A percentile compares a stretch with the other conserved stretches of the same genome.
phyloP scores from a whole-genome alignment of 2,329 filamentous ascomycete species.

The Cercospora sp. region DNA sequence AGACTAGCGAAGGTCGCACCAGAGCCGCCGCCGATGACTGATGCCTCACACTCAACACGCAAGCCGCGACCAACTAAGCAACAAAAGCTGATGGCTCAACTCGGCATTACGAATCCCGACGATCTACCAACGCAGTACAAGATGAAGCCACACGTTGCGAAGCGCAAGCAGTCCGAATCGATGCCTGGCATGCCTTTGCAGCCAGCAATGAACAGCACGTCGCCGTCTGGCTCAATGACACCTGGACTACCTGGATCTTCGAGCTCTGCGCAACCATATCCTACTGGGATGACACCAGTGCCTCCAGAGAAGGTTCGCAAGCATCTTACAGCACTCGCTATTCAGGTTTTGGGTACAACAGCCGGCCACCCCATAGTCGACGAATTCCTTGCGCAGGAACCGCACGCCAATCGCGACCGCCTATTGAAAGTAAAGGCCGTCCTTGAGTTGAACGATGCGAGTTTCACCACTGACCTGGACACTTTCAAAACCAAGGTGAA shows the following conservation, averaged over 20 bases:
- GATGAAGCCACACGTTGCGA: constrained; percentile 71
- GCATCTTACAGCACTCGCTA: constrained; percentile 33
- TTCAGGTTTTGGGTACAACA: constrained; percentile 31
- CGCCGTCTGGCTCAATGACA: constrained; percentile 30
- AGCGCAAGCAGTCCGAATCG: constrained; percentile 58
- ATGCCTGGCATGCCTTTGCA: constrained; percentile 30
- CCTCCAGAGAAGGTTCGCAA: constrained; percentile 24
- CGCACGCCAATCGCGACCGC: constrained; percentile 33
- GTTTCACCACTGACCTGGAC: constrained; percentile 25
- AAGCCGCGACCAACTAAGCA: constrained; percentile 96
- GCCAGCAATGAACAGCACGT: constrained; percentile 33
- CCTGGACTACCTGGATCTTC: constrained; percentile 26
- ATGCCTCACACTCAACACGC: constrained; percentile 84
- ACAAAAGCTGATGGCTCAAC: constrained; percentile 87
- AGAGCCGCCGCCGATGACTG: constrained; percentile 78
- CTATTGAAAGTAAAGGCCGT: constrained; percentile 30
- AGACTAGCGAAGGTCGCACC: constrained; percentile 91
- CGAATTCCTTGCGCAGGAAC: constrained; percentile 32
- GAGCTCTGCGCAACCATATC: constrained; percentile 21
- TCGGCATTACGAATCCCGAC: constrained; percentile 86
- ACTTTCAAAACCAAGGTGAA: constrained; percentile 30
- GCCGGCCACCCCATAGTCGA: constrained; percentile 31
- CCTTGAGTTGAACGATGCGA: constrained; percentile 26
- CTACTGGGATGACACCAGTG: constrained; percentile 20
- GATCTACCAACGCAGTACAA: constrained; percentile 82